Evolutionary conservation across 495 filamentous ascomycete genomes (phyloP).

Genomic region (Lasiosphaeria ovina): DNA sequence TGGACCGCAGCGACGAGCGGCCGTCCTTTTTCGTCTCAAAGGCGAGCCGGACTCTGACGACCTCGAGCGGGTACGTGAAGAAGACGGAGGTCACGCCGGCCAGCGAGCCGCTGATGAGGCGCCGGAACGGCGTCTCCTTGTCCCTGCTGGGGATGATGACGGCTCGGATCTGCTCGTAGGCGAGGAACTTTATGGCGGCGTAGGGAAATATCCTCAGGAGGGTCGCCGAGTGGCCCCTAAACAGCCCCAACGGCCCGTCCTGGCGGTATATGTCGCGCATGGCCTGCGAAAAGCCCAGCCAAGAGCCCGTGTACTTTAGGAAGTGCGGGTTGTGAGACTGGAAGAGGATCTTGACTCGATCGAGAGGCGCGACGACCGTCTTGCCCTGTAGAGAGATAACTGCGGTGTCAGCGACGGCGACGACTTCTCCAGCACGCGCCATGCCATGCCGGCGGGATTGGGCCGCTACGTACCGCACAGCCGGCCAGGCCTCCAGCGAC

Average conservation of each 20-base stretch:
- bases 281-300: conserved; percentile 73
- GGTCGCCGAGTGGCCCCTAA: conserved; percentile 90
- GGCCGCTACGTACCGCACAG: conserved; percentile 62
- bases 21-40: conserved; percentile 80
- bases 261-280: conserved; percentile 76
- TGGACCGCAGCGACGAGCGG: conserved; percentile 63
- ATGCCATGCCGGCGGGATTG: no score
- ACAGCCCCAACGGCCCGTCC: conserved; percentile 75
- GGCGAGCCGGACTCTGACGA: conserved; percentile 86
- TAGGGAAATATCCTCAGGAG: conserved; percentile 95
- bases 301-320: conserved; percentile 83
- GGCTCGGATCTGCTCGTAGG: conserved; percentile 90
- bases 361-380: conserved; percentile 90
- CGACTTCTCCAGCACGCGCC: not conserved
- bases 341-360: conserved; percentile 98
- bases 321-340: conserved; percentile 94
- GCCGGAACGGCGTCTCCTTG: conserved; percentile 76
- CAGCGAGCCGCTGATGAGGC: conserved; percentile 73
- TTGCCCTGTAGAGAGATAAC: conserved; percentile 65
- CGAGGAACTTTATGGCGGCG: conserved; percentile 94
- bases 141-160: conserved; percentile 64
- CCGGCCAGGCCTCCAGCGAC: conserved; percentile 86
- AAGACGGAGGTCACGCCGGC: conserved; percentile 90
- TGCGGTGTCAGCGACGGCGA: not conserved
- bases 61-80: conserved; percentile 91